These are phyloP conservation scores for Hippophae rhamnoides DNA, from an alignment of 306 rosid species.

Conservation along the genomic window DNA sequence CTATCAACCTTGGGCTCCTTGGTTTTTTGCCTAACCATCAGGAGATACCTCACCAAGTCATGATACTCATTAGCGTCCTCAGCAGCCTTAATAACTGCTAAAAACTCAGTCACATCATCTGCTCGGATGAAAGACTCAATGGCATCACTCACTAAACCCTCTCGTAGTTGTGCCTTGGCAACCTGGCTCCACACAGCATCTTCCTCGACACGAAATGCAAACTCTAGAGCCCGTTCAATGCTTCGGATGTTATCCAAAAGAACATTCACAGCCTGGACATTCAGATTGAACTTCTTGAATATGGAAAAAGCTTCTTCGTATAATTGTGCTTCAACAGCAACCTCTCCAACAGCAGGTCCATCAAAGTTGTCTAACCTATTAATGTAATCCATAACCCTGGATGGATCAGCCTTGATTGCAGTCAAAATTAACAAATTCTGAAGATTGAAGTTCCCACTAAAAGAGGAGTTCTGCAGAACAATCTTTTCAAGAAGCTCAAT, in stretches of 20 bases:
- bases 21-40: constrained; percentile 91
- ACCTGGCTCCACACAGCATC: constrained; percentile 99
- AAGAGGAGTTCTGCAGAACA: constrained; percentile 97
- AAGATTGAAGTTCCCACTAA: constrained; percentile 95
- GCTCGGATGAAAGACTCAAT: constrained; percentile 95
- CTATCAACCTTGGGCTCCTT: constrained; percentile 98
- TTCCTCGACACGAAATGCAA: constrained; percentile 96
- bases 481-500: constrained; percentile 99
- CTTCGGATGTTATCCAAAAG: constrained; percentile 73
- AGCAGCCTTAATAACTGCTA: constrained; percentile 86
- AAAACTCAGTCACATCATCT: constrained; percentile 86
- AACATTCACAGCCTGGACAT: constrained; percentile 96
- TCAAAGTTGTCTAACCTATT: constrained; percentile 93
- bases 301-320: constrained; percentile 88
- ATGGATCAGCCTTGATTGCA: constrained; percentile 90
- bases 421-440: constrained; percentile 92
- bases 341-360: constrained; percentile 97
- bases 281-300: constrained; percentile 90
- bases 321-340: constrained; percentile 87
- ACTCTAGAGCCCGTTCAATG: constrained; percentile 93
- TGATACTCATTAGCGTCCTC: constrained; percentile 67
- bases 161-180: constrained; percentile 90
- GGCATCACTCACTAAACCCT: constrained; percentile 92
- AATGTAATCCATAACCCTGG: constrained; percentile 96
- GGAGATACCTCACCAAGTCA: constrained; percentile 85